These are phyloP conservation scores for Strigomonas culicis DNA, from an alignment of 208 protist genomes.

Conservation along the genomic window DNA sequence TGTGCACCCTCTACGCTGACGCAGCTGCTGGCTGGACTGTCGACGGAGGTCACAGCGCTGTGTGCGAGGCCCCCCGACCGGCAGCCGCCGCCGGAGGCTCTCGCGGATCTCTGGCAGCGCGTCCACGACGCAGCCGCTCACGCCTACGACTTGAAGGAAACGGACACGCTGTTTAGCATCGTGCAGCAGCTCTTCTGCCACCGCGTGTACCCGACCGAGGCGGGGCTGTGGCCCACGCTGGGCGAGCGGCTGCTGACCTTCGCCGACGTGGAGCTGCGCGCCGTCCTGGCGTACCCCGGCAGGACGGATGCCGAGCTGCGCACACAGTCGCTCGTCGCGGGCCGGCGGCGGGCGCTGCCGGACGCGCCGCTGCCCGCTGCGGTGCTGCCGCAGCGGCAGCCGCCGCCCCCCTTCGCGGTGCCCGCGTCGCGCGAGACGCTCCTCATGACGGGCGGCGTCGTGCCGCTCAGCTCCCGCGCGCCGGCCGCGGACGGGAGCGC, in stretches of 20 bases:
- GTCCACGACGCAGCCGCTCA: slow-evolving; percentile 27
- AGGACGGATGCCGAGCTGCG: not conserved
- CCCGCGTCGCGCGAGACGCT: slow-evolving; percentile 62
- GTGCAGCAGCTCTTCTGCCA: slow-evolving; percentile 32
- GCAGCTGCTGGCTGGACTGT: no score
- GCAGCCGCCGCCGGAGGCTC: not conserved
- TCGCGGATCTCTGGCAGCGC: slow-evolving; percentile 33
- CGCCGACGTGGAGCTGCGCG: slow-evolving; percentile 40
- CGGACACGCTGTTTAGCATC: slow-evolving; percentile 54
- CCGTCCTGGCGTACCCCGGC: slow-evolving; percentile 70
- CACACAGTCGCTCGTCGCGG: not conserved
- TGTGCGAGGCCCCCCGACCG: not conserved
- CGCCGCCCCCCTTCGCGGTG: slow-evolving; percentile 13
- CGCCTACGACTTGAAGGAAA: slow-evolving; percentile 56
- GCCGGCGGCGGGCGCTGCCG: no score
- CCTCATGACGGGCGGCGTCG: slow-evolving; percentile 70
- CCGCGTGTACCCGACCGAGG: slow-evolving; percentile 20
- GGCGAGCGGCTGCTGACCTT: slow-evolving; percentile 45
- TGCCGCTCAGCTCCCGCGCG: slow-evolving; percentile 71
- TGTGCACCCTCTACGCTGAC: no score
- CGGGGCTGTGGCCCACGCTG: slow-evolving; percentile 36
- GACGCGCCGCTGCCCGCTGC: no score
- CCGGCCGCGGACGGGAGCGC: slow-evolving; percentile 42
- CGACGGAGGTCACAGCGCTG: no score
- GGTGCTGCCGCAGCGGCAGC: no score